A percentile compares a stretch with the other conserved stretches of the same genome.
Evolutionary conservation across 768 basidiomycete genomes (phyloP).

Genomic region (Calocera viscosa): DNA sequence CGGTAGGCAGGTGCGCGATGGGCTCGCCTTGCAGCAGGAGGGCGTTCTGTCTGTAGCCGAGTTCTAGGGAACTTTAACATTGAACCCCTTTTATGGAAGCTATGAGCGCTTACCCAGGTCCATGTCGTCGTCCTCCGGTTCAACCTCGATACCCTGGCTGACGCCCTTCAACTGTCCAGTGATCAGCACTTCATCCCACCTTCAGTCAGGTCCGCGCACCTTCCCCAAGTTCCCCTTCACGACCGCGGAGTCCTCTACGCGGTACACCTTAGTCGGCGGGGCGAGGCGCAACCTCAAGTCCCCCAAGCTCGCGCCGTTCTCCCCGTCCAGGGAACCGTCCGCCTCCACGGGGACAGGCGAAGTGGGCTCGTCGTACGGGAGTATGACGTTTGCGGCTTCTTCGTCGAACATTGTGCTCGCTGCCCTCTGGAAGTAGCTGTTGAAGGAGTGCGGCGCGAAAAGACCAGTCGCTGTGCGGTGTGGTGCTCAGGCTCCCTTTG

Average conservation of each 20-base stretch:
- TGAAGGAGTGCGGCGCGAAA: no score
- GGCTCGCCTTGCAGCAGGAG: constrained; percentile 60
- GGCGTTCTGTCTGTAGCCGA: constrained; percentile 44
- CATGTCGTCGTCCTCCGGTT: not conserved
- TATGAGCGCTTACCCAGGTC: not conserved
- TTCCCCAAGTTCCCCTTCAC: not conserved
- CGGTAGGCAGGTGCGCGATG: constrained; percentile 61
- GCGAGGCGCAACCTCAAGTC: not conserved
- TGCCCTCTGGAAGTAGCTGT: no score
- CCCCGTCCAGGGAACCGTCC: not conserved
- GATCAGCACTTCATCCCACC: not conserved
- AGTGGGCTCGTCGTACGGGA: constrained; percentile 1
- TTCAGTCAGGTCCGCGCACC: not conserved
- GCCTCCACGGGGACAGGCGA: not conserved
- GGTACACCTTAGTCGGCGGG: not conserved
- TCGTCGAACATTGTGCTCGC: not conserved
- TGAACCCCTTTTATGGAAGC: not conserved
- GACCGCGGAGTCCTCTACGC: not conserved
- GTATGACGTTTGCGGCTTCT: not conserved
- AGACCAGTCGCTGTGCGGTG: no score
- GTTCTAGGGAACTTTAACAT: constrained; percentile 10
- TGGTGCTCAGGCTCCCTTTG: not conserved
- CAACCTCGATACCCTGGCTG: not conserved
- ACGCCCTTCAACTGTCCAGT: not conserved
- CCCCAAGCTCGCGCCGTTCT: not conserved